phyloP scores from a whole-genome alignment of 2,329 filamentous ascomycete species.

The Emydomyces testavorans region DNA sequence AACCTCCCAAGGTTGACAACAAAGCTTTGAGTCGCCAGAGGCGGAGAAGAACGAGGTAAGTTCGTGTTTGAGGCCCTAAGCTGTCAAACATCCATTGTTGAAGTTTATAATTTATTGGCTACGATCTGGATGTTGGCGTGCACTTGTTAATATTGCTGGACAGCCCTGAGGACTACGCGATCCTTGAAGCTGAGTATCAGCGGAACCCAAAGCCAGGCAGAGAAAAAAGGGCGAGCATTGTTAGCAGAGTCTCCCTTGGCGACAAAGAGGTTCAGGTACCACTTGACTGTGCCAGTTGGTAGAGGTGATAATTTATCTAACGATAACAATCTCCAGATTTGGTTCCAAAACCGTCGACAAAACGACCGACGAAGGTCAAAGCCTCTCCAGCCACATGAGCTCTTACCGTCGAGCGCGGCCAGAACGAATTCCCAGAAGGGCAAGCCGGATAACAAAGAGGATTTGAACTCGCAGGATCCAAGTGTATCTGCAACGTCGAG shows the following conservation, averaged over 20 bases:
- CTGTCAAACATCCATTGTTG: neutral
- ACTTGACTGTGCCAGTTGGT: conserved; percentile 11
- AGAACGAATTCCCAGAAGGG: neutral
- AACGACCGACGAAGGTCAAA: conserved; percentile 83
- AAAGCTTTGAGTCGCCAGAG: conserved; percentile 50
- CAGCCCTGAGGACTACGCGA: conserved; percentile 77
- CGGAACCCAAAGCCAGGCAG: conserved; percentile 87
- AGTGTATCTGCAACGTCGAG: too few relatives aligned
- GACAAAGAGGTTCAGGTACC: conserved; percentile 95
- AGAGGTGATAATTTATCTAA: neutral
- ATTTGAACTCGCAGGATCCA: neutral
- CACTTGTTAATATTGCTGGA: conserved; percentile 14
- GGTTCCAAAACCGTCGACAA: conserved; percentile 93
- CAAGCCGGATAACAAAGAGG: neutral
- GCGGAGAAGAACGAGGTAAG: conserved; percentile 50
- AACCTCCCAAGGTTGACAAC: conserved; percentile 48
- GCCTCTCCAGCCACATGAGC: conserved; percentile 34
- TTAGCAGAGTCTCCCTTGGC: conserved; percentile 72
- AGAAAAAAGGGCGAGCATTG: conserved; percentile 69
- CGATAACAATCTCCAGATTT: conserved; percentile 52
- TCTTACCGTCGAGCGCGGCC: neutral
- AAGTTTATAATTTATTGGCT: neutral
- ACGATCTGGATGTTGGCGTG: neutral
- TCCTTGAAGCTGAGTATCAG: conserved; percentile 76
- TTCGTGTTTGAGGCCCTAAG: neutral